A percentile compares a stretch with the other conserved stretches of the same genome.
Evolutionary conservation across 306 rosid species (phyloP).

Genomic region (Lithocarpus polystachyus): DNA sequence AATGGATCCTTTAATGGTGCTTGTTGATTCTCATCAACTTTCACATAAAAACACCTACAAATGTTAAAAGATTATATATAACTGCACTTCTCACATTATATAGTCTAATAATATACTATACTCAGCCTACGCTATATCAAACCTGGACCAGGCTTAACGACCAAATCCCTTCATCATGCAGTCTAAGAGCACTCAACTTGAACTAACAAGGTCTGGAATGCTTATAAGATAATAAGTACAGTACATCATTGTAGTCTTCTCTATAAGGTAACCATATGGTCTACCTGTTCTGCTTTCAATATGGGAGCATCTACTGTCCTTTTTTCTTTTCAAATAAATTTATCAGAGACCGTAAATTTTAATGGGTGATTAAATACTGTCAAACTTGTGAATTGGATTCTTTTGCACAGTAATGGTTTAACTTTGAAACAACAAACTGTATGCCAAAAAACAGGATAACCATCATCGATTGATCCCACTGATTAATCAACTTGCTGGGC

Average conservation of each 20-base stretch:
- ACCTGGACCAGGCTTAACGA: background rate
- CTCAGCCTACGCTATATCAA: background rate
- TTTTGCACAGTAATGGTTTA: background rate
- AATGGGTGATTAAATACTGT: background rate
- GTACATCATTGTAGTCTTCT: background rate
- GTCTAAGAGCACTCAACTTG: background rate
- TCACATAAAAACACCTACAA: constrained; percentile 74
- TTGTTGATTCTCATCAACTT: background rate
- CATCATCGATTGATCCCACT: background rate
- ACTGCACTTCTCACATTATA: background rate
- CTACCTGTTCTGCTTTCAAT: background rate
- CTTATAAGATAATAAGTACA: background rate
- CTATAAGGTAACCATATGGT: background rate
- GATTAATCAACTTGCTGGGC: background rate
- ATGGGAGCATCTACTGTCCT: background rate
- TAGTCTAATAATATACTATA: background rate
- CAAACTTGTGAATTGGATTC: background rate
- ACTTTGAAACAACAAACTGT: background rate
- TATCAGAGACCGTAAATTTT: background rate
- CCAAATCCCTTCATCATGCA: background rate
- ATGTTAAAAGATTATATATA: constrained; percentile 1
- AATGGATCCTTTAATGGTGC: background rate
- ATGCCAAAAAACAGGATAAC: background rate
- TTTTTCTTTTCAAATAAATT: background rate
- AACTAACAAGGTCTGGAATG: background rate